A percentile compares a stretch with the other conserved stretches of the same genome.
Conservation (phyloP, 2,329 filamentous ascomycete species). For the Calonectria henricotiae region DNA sequence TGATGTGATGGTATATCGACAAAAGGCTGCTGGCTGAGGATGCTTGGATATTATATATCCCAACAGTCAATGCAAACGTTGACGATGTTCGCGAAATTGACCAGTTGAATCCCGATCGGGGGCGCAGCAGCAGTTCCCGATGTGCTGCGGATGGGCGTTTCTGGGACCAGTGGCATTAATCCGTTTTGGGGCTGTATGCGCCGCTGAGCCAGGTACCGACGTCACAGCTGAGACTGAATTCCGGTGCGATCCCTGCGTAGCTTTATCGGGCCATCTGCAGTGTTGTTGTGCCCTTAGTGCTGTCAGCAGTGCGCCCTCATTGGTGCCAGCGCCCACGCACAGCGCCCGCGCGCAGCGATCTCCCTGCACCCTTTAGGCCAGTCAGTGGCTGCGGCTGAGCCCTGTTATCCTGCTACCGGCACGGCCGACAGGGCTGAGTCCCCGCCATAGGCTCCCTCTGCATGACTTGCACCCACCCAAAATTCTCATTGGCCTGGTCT, state of each 20-base stretch:
- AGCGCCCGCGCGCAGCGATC: background rate
- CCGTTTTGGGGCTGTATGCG: background rate
- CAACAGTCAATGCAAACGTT: background rate
- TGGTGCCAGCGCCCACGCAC: slow-evolving; percentile 13
- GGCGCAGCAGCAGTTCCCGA: background rate
- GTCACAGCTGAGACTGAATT: background rate
- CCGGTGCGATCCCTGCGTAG: background rate
- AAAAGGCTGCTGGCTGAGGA: background rate
- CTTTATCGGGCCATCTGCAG: background rate
- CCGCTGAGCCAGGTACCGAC: slow-evolving; percentile 9
- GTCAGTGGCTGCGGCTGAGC: slow-evolving; percentile 8
- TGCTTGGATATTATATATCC: slow-evolving; percentile 18
- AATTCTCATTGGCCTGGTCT: background rate
- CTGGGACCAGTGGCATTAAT: background rate
- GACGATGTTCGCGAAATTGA: background rate
- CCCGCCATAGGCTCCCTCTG: too few relatives aligned
- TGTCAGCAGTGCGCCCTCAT: background rate
- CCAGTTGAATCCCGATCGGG: background rate
- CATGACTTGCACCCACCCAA: too few relatives aligned
- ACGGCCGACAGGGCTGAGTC: background rate
- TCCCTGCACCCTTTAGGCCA: background rate
- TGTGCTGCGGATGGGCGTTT: slow-evolving; percentile 15
- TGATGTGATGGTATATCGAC: background rate
- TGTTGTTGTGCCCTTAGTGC: background rate
- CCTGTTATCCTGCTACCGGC: background rate